These are phyloP conservation scores for Cytospora piceae DNA, from an alignment of 2,329 filamentous ascomycete species.

Conservation along the genomic window DNA sequence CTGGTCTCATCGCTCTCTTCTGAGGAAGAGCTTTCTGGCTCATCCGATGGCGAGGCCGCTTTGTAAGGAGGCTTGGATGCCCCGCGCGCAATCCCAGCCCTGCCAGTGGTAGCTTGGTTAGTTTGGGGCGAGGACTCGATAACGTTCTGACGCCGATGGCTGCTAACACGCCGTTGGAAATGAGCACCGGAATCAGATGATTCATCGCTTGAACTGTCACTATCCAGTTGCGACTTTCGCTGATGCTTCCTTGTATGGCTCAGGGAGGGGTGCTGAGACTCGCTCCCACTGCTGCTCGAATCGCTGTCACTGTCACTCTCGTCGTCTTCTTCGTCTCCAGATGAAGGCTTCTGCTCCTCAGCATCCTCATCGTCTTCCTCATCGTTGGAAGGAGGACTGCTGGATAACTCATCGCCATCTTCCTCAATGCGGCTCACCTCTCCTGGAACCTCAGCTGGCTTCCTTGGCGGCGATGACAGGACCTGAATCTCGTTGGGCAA, in stretches of 20 bases:
- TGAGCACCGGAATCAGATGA: background rate
- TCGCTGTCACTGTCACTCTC: slow-evolving; percentile 2
- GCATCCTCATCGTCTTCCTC: slow-evolving; percentile 29
- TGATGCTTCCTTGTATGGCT: background rate
- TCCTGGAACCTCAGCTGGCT: slow-evolving; percentile 13
- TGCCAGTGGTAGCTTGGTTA: background rate
- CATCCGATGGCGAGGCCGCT: slow-evolving; percentile 26
- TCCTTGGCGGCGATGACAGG: slow-evolving; percentile 26
- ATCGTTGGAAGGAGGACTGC: slow-evolving; percentile 24
- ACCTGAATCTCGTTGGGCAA: slow-evolving; percentile 30
- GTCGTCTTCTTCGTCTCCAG: slow-evolving; percentile 31
- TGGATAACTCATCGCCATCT: slow-evolving; percentile 28
- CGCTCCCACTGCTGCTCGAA: slow-evolving; percentile 1
- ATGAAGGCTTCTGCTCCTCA: slow-evolving; percentile 16
- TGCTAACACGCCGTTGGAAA: background rate
- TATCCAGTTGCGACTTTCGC: background rate
- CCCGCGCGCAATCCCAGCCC: background rate
- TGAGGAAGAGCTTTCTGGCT: slow-evolving; percentile 17
- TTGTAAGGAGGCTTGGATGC: slow-evolving; percentile 30
- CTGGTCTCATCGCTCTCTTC: slow-evolving; percentile 11
- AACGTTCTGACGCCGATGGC: slow-evolving; percentile 4
- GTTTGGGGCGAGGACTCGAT: slow-evolving; percentile 8
- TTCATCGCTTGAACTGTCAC: slow-evolving; percentile 8
- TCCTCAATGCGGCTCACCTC: slow-evolving; percentile 27
- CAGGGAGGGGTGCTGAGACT: background rate